phyloP scores from a whole-genome alignment of 305 asterid genomes.

The Fraxinus platypoda region DNA sequence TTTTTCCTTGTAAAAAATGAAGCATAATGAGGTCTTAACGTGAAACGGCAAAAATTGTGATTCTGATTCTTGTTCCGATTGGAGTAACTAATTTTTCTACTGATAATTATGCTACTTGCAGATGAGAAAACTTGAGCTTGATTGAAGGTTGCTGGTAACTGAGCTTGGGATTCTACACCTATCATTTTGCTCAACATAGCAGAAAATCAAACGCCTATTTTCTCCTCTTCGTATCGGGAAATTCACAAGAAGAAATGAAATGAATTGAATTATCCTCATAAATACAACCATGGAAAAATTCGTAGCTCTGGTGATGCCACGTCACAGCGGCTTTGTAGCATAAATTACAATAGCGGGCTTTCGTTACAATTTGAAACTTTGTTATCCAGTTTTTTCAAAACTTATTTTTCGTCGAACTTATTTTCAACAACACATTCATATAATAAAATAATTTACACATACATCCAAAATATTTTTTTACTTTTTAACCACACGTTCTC shows the following conservation, averaged over 20 bases:
- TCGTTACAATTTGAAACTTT: neutral
- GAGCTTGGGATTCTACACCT: slow-evolving; percentile 22
- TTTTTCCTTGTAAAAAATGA: slow-evolving; percentile 6
- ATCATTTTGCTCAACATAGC: slow-evolving; percentile 26
- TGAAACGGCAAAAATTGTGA: slow-evolving; percentile 24
- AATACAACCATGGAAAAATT: neutral
- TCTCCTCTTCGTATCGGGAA: slow-evolving; percentile 14
- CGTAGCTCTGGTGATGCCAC: slow-evolving; percentile 32
- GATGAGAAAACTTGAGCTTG: slow-evolving; percentile 20
- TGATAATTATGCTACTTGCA: slow-evolving; percentile 14
- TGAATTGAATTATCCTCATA: slow-evolving; percentile 11
- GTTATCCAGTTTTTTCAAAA: too few relatives aligned
- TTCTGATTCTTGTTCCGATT: slow-evolving; percentile 13
- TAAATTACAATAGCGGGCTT: neutral
- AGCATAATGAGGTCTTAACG: slow-evolving; percentile 25
- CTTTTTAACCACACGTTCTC: too few relatives aligned
- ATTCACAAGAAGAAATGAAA: slow-evolving; percentile 12
- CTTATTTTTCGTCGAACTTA: too few relatives aligned
- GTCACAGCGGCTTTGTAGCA: slow-evolving; percentile 5
- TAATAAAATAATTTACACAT: too few relatives aligned
- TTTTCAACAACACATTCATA: too few relatives aligned
- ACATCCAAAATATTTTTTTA: too few relatives aligned
- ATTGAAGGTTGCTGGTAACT: slow-evolving; percentile 17
- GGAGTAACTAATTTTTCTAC: slow-evolving; percentile 9
- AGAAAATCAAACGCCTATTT: neutral